Evolutionary conservation across 1,284 basidiomycete genomes (phyloP), one percentile per base, ranked within the genome.

Genomic region (Cryptococcus sp.): DNA sequence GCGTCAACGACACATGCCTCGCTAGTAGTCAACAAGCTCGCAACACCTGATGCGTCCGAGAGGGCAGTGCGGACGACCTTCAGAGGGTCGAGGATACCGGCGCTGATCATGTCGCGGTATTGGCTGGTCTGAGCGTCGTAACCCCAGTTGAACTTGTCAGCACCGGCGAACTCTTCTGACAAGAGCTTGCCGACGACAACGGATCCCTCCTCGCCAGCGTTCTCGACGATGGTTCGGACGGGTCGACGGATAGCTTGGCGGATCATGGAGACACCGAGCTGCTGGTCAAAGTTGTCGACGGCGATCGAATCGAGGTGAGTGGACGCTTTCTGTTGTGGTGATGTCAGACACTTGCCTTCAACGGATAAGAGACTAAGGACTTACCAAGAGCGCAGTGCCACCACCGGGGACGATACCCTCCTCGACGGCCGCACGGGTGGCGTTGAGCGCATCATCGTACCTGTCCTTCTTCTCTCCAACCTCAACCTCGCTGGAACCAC

Each of bases 391-490:
- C 22, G 93, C 93, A 38, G 91, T 87, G 79, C 93, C 93, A 78
- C 94, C 93, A 62, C 95, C 95, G 57, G 93, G 93, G 44, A 98
- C 88, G 70, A 98, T 96, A 75, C 95, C 95, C 79, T 97, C 93
- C 81, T 97, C 95, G 51, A 99, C 95, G 50, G 95, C 95, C 44
- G 95, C 95, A 57, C 95, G 89, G 5, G 95, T 98, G 19, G 93
- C 93, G 79, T 96, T 96, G 58, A 98, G 84, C 6, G 95, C 95
- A 76, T 99, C 95, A 73, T 99, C 95, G 78, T 96, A 98, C 52
- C 94, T 85, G 79, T 98, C 95, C 87, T 98, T 98, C 90, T 98
- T 98, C 85, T 99, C 95, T 17, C 94, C 86, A 64, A 98, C 95
- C 81, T 98, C 95, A 58, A 98, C 94, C 80, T 98, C 95, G 61